These are phyloP conservation scores for Ceratopteris richardii DNA, from an alignment of 75 land plant species.

Conservation along the genomic window DNA sequence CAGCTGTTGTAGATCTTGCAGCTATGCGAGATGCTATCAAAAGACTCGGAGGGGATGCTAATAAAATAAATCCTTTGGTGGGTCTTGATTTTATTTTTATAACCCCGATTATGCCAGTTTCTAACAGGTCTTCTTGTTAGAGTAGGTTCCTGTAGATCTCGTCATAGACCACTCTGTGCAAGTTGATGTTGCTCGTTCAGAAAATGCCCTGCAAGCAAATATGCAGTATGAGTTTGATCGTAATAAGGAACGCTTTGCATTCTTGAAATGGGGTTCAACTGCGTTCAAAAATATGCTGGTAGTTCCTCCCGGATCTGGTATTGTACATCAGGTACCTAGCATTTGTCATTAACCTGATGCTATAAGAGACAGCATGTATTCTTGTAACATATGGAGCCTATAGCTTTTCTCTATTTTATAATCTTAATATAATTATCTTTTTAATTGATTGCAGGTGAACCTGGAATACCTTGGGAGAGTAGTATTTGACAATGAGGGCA, in stretches of 20 bases:
- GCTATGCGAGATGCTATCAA: slow-evolving; percentile 94
- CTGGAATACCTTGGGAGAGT: slow-evolving; percentile 83
- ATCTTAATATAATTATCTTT: background rate
- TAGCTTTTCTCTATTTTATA: too few relatives aligned
- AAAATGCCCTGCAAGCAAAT: slow-evolving; percentile 69
- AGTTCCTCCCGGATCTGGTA: slow-evolving; percentile 93
- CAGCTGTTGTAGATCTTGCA: slow-evolving; percentile 90
- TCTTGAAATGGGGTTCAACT: slow-evolving; percentile 79
- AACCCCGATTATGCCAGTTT: too few relatives aligned
- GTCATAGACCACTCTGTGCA: slow-evolving; percentile 91
- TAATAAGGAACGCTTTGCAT: slow-evolving; percentile 77
- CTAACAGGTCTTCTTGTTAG: too few relatives aligned
- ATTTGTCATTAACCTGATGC: background rate
- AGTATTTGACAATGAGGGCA: slow-evolving; percentile 66
- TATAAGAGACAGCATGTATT: too few relatives aligned
- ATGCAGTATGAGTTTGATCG: slow-evolving; percentile 77
- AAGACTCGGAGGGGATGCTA: slow-evolving; percentile 69
- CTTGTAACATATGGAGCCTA: too few relatives aligned
- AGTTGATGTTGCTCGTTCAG: slow-evolving; percentile 72
- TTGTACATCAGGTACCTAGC: slow-evolving; percentile 73
- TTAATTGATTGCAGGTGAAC: slow-evolving; percentile 82
- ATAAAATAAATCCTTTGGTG: slow-evolving; percentile 92
- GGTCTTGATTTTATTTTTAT: too few relatives aligned
- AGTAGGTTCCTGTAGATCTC: slow-evolving; percentile 93
- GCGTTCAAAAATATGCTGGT: slow-evolving; percentile 93